Conservation (phyloP, 352 stramenopile species). For the Phytophthora boehmeriae region DNA sequence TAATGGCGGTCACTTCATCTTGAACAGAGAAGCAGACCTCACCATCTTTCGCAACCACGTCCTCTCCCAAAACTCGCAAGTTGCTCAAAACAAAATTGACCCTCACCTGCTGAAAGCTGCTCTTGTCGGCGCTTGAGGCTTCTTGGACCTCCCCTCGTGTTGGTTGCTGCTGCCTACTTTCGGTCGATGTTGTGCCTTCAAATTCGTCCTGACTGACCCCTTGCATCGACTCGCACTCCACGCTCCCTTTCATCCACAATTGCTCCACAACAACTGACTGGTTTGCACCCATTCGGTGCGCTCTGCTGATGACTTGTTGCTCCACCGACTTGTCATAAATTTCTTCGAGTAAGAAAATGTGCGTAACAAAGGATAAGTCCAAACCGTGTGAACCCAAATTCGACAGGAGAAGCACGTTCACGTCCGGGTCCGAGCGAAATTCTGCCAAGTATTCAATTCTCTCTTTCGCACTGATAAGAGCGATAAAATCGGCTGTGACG, state of each 20-base stretch:
- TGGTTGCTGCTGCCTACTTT: constrained; percentile 14
- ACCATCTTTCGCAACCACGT: constrained; percentile 30
- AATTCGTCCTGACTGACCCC: background rate
- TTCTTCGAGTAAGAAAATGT: constrained; percentile 96
- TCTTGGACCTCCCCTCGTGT: constrained; percentile 28
- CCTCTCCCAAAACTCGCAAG: constrained; percentile 31
- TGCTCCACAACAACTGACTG: constrained; percentile 92
- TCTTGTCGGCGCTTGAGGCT: constrained; percentile 31
- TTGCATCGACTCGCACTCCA: constrained; percentile 65
- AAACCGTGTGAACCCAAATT: constrained; percentile 94
- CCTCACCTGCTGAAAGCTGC: constrained; percentile 35
- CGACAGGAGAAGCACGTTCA: constrained; percentile 92
- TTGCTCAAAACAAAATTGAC: constrained; percentile 49
- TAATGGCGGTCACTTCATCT: constrained; percentile 26
- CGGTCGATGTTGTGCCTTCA: background rate
- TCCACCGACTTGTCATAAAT: constrained; percentile 96
- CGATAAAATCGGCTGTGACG: constrained; percentile 58
- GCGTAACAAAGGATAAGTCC: constrained; percentile 97
- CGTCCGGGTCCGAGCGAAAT: constrained; percentile 54
- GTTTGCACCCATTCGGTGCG: constrained; percentile 94
- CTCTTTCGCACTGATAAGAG: constrained; percentile 29
- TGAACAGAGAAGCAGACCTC: constrained; percentile 44
- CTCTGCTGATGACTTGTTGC: constrained; percentile 94
- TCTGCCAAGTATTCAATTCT: constrained; percentile 50
- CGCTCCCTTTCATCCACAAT: constrained; percentile 78